A percentile compares a stretch with the other conserved stretches of the same genome.
These are phyloP conservation scores for Kwoniella dejecticola DNA, from an alignment of 768 basidiomycete species.

Conservation along the genomic window DNA sequence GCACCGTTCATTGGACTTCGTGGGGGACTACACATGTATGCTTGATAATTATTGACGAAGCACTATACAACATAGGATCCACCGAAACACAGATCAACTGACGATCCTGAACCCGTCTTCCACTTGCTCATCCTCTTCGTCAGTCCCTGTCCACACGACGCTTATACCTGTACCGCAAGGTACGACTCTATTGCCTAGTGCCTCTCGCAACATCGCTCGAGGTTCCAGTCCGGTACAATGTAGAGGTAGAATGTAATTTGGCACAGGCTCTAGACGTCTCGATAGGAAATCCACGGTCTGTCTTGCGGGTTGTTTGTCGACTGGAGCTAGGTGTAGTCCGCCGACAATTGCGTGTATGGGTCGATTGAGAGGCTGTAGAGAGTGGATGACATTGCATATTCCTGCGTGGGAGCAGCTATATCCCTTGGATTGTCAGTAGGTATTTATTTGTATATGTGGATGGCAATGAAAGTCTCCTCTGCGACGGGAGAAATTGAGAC, in stretches of 20 bases:
- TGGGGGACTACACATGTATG: too few relatives aligned
- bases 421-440: not conserved
- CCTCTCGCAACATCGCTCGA: conserved; percentile 70
- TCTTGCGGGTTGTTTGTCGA: conserved; percentile 65
- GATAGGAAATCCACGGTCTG: conserved; percentile 74
- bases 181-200: conserved; percentile 73
- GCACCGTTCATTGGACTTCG: too few relatives aligned
- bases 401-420: conserved; percentile 74
- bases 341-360: conserved; percentile 83
- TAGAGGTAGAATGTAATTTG: conserved; percentile 75
- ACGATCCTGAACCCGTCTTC: conserved; percentile 4
- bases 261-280: conserved; percentile 64
- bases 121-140: conserved; percentile 10
- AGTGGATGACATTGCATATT: conserved; percentile 80
- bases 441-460: not conserved
- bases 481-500: too few relatives aligned
- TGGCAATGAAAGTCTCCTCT: too few relatives aligned
- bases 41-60: too few relatives aligned
- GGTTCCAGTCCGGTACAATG: conserved; percentile 81
- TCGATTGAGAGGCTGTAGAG: conserved; percentile 64
- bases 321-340: conserved; percentile 78
- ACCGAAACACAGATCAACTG: not conserved
- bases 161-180: conserved; percentile 74
- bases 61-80: too few relatives aligned
- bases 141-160: conserved; percentile 59